phyloP scores from a whole-genome alignment of 2,329 filamentous ascomycete species.

The Celoporthe dispersa region DNA sequence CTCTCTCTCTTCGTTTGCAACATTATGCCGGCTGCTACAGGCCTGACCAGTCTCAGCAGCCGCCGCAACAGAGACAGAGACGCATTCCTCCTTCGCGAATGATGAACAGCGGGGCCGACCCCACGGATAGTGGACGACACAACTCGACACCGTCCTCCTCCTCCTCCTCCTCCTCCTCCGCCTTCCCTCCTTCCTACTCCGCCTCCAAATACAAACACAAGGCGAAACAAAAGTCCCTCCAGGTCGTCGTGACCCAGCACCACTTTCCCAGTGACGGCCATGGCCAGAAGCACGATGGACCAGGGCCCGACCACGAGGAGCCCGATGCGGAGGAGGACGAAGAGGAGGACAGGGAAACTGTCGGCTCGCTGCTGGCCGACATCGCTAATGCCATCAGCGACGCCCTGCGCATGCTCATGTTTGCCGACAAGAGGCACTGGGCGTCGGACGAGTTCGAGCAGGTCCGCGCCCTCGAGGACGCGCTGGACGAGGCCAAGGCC shows the following conservation, averaged over 20 bases:
- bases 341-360: constrained; percentile 46
- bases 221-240: not conserved
- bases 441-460: constrained; percentile 64
- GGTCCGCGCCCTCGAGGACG: constrained; percentile 56
- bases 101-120: constrained; percentile 27
- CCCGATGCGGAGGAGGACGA: not conserved
- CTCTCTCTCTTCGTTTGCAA: not conserved
- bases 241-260: constrained; percentile 13
- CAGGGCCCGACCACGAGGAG: not conserved
- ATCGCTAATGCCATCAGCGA: constrained; percentile 60
- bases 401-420: constrained; percentile 57
- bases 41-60: constrained; percentile 16
- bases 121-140: constrained; percentile 6
- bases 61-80: constrained; percentile 12
- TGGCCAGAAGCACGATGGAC: not conserved
- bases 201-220: constrained; percentile 1
- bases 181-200: not conserved
- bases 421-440: constrained; percentile 64
- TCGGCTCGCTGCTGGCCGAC: constrained; percentile 61
- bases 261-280: not conserved
- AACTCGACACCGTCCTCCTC: constrained; percentile 5
- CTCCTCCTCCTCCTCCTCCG: not conserved
- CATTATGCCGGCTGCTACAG: constrained; percentile 30
- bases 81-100: constrained; percentile 20
- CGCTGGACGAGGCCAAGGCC: constrained; percentile 62